Evolutionary conservation across 2,329 filamentous ascomycete species (phyloP), one percentile per base, ranked within the genome.

Genomic region (Ascochyta lentis): DNA sequence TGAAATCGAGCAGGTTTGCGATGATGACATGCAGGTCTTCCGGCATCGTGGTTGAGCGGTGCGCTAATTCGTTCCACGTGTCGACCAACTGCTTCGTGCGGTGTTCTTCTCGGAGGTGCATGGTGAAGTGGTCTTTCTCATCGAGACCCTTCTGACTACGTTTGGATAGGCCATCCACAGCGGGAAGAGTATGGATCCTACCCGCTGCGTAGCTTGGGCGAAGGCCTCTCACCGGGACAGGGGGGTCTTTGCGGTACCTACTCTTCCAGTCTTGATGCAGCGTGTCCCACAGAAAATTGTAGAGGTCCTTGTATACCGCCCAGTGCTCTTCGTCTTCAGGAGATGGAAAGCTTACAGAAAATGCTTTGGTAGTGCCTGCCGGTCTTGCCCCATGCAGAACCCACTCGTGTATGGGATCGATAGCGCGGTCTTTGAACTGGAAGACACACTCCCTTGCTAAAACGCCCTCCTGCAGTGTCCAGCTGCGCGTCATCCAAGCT

Each of bases 401-500:
- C 49, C 49, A 52, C 19, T 52, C 49, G 13, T 52, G 49, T 7
- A 41, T 33, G 12, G 49, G 51, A 16, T 50, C 47, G 3, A 48
- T 19, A 7, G 52, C 45, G 6, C 44, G 22, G 27, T 58, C 54
- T 8, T 37, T 33, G 29, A 59, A 48, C 24, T 47, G 58, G 23
- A 63, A 49, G 16, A 41, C 58, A 27, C 55, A 55, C n/a, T 51
- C 43, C 27, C 44, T 35, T 3, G 52, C 44, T 26, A 64, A 39
- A 3, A 51, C 41, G n/a, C 59, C 57, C 47, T 64, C 61, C 33
- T 60, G 54, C 13, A 58, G 49, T n/a, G 61, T 64, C 61, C 61
- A 64, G 15, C 59, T 48, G 35, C 61, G 47, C 13, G 39, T 43
- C 39, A 52, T 55, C 61, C 61, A 64, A 41, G 37, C 49, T 42